Base-by-base conservation (phyloP, 2,329 filamentous ascomycete species). In the Aureobasidium subglaciale region DNA sequence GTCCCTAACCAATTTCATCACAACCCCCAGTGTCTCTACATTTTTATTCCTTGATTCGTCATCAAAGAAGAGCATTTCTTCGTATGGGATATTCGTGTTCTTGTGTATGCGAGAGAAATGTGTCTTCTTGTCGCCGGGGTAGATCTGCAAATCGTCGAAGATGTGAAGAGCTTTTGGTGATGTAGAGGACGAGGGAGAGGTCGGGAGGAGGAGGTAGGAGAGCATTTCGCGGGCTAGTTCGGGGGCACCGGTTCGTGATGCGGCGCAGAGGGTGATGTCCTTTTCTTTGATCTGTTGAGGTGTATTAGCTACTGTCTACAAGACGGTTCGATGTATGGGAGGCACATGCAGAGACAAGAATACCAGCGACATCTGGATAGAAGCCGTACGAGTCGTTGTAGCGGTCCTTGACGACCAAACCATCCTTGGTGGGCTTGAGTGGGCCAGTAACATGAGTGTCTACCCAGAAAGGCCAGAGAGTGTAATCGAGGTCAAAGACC, bases 381-480 rank as follows among this genome's bases (percentile, higher is more conserved):
- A 78, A 78, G 27, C 70, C 73, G 58, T 69, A 77, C 18, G 64
- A 66, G 58, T 76, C 73, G 38, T 74, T 74, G 58, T 72, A 74
- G 24, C 69, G 65, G 59, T 84, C 81, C 61, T 77, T 78, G 48
- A 82, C 76, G 60, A 71, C 73, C 40, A 71, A 61, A 5, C 75
- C 75, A 34, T 68, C 67, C 37, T 71, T 65, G 8, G 65, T 65
- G 3, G 70, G 63, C 61, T 84, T 84, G 48, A 96, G 73, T 0
- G 90, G 91, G 6, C 84, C 80, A 22, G 83, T 82, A 63, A 93
- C 87, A 72, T 96, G 91, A 3, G 90, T 96, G 75, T 97, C 93
- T 42, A 95, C 86, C 92, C 92, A 97, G 73, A 96, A 96, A 4
- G 91, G 90, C 93, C 92, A 97, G n/a, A 97, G 79, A 0, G 93